These are phyloP conservation scores for Tagetes patula DNA, from an alignment of 129 eudicot genomes.

Conservation along the genomic window DNA sequence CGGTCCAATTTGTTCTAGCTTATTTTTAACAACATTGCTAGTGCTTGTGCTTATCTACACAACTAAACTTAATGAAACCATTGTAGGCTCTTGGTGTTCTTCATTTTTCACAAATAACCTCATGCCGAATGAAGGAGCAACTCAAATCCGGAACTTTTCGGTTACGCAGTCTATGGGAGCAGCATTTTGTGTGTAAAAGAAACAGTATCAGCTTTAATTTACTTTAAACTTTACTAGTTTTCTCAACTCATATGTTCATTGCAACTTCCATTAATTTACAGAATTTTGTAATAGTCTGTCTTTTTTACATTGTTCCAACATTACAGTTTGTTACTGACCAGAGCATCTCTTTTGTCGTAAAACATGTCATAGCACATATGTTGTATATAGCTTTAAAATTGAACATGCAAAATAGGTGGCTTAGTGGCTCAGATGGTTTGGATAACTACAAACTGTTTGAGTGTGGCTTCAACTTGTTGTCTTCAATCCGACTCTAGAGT, in stretches of 20 bases:
- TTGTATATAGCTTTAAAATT: too few relatives aligned
- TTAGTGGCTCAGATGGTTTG: too few relatives aligned
- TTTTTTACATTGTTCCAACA: not conserved
- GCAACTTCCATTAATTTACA: conserved; percentile 12
- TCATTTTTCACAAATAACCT: conserved; percentile 5
- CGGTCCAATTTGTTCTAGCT: too few relatives aligned
- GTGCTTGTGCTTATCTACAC: too few relatives aligned
- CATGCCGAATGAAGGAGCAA: not conserved
- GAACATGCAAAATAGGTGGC: too few relatives aligned
- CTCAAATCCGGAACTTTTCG: not conserved
- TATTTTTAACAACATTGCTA: too few relatives aligned
- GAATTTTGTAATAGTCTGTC: not conserved
- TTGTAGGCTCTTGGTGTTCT: conserved; percentile 9
- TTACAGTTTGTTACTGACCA: not conserved
- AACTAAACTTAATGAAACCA: not conserved
- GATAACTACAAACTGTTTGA: too few relatives aligned
- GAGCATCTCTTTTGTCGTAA: too few relatives aligned
- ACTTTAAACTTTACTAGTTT: not conserved
- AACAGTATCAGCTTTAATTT: not conserved
- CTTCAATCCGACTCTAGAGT: too few relatives aligned
- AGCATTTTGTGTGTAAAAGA: conserved; percentile 24
- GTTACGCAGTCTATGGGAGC: conserved; percentile 5
- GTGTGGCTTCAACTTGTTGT: too few relatives aligned
- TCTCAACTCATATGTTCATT: not conserved
- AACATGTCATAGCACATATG: too few relatives aligned